These are phyloP conservation scores for Dothistroma pini DNA, from an alignment of 2,329 filamentous ascomycete species.

Conservation along the genomic window DNA sequence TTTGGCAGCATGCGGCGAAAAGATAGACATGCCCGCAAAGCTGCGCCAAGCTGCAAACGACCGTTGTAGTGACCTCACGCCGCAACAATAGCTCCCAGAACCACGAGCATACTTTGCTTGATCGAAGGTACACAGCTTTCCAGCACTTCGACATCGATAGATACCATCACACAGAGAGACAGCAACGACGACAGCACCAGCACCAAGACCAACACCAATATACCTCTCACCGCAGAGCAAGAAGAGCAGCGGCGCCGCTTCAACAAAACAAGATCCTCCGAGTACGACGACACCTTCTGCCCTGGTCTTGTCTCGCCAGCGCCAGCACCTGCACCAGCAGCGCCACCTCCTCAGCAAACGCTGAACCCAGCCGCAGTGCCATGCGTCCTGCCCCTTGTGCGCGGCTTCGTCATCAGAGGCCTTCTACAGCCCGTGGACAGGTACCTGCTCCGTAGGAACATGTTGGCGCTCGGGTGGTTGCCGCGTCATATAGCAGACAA, in stretches of 20 bases:
- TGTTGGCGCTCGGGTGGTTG: not conserved
- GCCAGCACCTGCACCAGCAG: not conserved
- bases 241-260: not conserved
- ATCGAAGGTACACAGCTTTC: not conserved
- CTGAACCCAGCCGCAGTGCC: not conserved
- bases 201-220: not conserved
- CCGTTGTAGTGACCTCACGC: not conserved
- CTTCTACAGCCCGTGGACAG: not conserved
- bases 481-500: not conserved
- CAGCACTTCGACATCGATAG: not conserved
- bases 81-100: not conserved
- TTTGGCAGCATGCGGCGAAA: not conserved
- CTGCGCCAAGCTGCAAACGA: not conserved
- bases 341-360: not conserved
- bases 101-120: not conserved
- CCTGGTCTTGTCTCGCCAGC: not conserved
- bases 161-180: not conserved
- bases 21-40: not conserved
- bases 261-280: not conserved
- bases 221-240: not conserved
- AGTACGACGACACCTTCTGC: not conserved
- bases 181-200: not conserved
- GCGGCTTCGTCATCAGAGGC: not conserved
- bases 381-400: not conserved
- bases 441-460: not conserved